Conservation (phyloP, 208 protist genomes). For the Trypanosoma scelopori region DNA sequence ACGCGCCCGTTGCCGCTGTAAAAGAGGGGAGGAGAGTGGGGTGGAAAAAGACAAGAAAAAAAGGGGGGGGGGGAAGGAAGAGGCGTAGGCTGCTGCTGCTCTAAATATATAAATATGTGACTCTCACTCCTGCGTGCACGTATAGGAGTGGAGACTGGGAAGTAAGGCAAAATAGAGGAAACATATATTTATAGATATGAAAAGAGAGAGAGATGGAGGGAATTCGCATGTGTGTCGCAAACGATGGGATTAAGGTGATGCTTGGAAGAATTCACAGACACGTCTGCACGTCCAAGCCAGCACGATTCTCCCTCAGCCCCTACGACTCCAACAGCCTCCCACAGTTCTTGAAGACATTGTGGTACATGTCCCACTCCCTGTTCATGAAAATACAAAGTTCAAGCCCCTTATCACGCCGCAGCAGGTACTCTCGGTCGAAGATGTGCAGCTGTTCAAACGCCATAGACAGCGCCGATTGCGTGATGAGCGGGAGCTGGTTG, state of each 20-base stretch:
- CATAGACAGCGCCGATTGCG: constrained; percentile 66
- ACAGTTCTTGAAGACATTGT: constrained; percentile 66
- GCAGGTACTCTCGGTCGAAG: constrained; percentile 78
- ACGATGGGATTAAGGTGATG: too few relatives aligned
- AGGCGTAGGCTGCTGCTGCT: too few relatives aligned
- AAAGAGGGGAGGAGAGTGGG: neutral
- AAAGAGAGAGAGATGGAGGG: neutral
- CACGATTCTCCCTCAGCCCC: neutral
- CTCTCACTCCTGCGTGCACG: too few relatives aligned
- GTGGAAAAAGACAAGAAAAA: neutral
- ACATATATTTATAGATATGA: neutral
- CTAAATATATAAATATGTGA: too few relatives aligned
- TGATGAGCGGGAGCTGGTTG: constrained; percentile 74
- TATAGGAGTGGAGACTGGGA: too few relatives aligned
- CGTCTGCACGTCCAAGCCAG: too few relatives aligned
- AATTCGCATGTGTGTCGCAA: too few relatives aligned
- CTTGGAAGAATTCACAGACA: too few relatives aligned
- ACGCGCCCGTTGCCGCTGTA: neutral
- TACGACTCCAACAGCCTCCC: constrained; percentile 11
- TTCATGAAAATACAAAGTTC: constrained; percentile 90
- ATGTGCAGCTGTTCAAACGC: constrained; percentile 83
- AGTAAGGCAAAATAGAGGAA: neutral
- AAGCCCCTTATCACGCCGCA: constrained; percentile 64
- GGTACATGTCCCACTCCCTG: constrained; percentile 83
- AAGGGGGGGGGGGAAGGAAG: too few relatives aligned